Conservation (phyloP, 345 rosid genomes). For the Durio zibethinus region DNA sequence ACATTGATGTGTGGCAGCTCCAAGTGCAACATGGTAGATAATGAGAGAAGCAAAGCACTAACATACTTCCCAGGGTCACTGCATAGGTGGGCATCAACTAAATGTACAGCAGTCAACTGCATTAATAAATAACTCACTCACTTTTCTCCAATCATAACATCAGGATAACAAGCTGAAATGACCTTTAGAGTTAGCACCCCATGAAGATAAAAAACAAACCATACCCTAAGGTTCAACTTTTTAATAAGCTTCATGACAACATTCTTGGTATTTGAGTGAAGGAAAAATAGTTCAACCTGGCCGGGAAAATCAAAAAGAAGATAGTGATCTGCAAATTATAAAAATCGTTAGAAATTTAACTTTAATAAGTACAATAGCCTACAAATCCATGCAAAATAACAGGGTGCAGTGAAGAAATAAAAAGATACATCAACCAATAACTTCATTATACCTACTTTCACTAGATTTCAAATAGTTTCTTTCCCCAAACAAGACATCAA, state of each 20-base stretch:
- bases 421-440: neutral
- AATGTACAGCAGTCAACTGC: constrained; percentile 86
- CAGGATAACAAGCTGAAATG: constrained; percentile 7
- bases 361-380: neutral
- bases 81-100: constrained; percentile 84
- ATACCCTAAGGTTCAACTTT: constrained; percentile 80
- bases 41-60: constrained; percentile 74
- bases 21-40: constrained; percentile 91
- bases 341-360: constrained; percentile 14
- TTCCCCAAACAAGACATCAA: neutral
- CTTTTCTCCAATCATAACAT: constrained; percentile 8
- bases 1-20: constrained; percentile 91
- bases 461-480: constrained; percentile 2
- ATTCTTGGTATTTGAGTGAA: constrained; percentile 73
- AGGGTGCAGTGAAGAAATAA: neutral
- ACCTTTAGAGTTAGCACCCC: neutral
- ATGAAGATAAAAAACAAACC: constrained; percentile 13
- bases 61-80: constrained; percentile 83
- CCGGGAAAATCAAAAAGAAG: constrained; percentile 96
- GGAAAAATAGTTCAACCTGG: constrained; percentile 90
- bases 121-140: constrained; percentile 26
- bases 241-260: constrained; percentile 68
- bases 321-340: constrained; percentile 75
- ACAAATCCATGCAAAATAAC: neutral
- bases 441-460: neutral